Conservation (phyloP, 306 rosid genomes). For the Cicer bijugum region DNA sequence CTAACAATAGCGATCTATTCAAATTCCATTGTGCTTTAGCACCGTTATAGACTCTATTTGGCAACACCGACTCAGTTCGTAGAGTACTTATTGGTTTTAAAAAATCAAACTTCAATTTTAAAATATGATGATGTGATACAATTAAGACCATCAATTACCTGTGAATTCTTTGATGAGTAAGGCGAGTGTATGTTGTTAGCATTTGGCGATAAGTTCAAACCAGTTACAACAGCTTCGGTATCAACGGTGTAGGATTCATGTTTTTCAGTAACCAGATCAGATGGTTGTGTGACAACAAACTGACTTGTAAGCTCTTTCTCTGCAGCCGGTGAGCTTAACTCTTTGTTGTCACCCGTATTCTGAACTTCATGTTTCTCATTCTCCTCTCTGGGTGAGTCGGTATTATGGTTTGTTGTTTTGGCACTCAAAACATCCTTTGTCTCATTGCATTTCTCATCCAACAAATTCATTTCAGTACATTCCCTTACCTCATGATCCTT, state of each 20-base stretch:
- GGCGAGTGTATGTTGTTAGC: slow-evolving; percentile 55
- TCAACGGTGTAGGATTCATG: slow-evolving; percentile 43
- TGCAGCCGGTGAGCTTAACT: slow-evolving; percentile 52
- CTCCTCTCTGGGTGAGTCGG: slow-evolving; percentile 50
- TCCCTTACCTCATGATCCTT: slow-evolving; percentile 68
- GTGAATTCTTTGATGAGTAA: slow-evolving; percentile 55
- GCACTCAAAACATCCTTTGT: slow-evolving; percentile 54
- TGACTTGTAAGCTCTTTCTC: slow-evolving; percentile 49
- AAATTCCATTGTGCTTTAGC: no score
- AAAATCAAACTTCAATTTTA: neutral
- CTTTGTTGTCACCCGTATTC: slow-evolving; percentile 45
- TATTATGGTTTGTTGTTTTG: slow-evolving; percentile 54
- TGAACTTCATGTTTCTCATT: slow-evolving; percentile 57
- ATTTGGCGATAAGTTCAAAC: slow-evolving; percentile 49
- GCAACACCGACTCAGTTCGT: neutral
- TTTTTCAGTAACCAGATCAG: slow-evolving; percentile 55
- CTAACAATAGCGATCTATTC: no score
- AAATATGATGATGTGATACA: slow-evolving; percentile 13
- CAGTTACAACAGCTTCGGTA: slow-evolving; percentile 53
- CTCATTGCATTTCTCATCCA: slow-evolving; percentile 53
- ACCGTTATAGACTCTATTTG: no score
- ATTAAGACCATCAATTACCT: slow-evolving; percentile 52
- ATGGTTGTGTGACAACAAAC: slow-evolving; percentile 50
- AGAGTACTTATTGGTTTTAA: neutral
- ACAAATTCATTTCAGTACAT: slow-evolving; percentile 52